A percentile compares a stretch with the other conserved stretches of the same genome.
Evolutionary conservation across 2,329 filamentous ascomycete genomes (phyloP).

Genomic region (Ascochyta fabae): DNA sequence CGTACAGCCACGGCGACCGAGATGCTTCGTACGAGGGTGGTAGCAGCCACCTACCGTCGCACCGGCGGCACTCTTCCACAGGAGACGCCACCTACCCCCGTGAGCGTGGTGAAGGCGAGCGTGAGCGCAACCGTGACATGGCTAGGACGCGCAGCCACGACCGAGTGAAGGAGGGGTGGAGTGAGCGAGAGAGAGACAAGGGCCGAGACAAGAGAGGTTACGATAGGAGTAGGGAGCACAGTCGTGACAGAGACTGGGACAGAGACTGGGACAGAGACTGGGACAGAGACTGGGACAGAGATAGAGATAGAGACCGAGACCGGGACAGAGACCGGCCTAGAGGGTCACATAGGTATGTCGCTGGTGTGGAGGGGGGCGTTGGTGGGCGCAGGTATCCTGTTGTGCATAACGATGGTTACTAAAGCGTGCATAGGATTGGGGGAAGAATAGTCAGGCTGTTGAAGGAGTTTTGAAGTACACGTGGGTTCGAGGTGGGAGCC

Average conservation of each 20-base stretch:
- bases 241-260: conserved; percentile 24
- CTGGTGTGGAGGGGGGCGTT: conserved; percentile 44
- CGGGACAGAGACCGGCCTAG: conserved; percentile 22
- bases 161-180: conserved; percentile 37
- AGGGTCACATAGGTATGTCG: conserved; percentile 42
- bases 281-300: conserved; percentile 22
- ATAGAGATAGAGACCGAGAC: conserved; percentile 24
- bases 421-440: conserved; percentile 23
- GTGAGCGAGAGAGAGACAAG: conserved; percentile 24
- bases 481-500: not conserved
- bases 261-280: conserved; percentile 24
- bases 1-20: conserved; percentile 13
- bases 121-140: conserved; percentile 22
- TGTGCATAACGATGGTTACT: conserved; percentile 25
- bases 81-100: conserved; percentile 37
- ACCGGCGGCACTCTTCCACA: conserved; percentile 28
- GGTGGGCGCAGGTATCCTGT: conserved; percentile 43
- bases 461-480: conserved; percentile 28
- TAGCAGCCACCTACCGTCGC: conserved; percentile 15
- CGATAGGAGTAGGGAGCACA: conserved; percentile 21
- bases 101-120: conserved; percentile 21
- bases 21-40: conserved; percentile 10
- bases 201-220: conserved; percentile 22
- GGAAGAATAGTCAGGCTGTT: conserved; percentile 25
- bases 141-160: conserved; percentile 39